Percentiles rank a stretch among this genome's conserved stretches.
Evolutionary conservation across 2,329 filamentous ascomycete species (phyloP).

Genomic region (Berkeleyomyces basicola): DNA sequence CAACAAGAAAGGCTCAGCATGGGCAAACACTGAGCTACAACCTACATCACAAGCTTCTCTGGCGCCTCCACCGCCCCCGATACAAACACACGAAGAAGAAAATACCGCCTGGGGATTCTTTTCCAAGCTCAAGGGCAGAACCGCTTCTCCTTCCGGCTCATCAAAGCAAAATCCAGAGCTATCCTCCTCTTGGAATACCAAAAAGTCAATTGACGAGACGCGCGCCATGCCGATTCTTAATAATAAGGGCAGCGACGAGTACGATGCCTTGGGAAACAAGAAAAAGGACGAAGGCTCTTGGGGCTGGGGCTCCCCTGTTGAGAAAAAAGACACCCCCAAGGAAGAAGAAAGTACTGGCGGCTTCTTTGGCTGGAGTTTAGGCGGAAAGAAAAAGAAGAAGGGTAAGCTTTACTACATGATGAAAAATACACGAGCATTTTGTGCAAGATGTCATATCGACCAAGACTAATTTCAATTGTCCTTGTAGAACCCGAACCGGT

Average conservation of each 20-base stretch:
- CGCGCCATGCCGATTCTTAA: neutral
- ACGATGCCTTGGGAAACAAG: neutral
- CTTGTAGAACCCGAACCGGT: conserved; percentile 5
- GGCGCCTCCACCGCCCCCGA: conserved; percentile 1
- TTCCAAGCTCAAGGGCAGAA: conserved; percentile 9
- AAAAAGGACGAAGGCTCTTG: conserved; percentile 3
- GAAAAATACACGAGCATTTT: neutral
- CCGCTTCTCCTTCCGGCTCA: conserved; percentile 7
- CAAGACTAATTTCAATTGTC: neutral
- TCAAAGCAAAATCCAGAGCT: conserved; percentile 6
- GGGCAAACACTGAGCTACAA: neutral
- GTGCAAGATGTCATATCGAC: neutral
- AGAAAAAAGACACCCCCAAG: conserved; percentile 3
- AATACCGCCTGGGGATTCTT: conserved; percentile 1
- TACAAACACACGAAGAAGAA: conserved; percentile 4
- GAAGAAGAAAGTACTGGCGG: conserved; percentile 6
- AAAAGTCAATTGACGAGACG: conserved; percentile 6
- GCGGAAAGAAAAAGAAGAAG: conserved; percentile 6
- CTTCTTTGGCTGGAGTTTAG: conserved; percentile 5
- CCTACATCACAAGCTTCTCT: neutral
- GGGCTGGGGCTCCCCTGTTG: conserved; percentile 3
- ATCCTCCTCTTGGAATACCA: conserved; percentile 9
- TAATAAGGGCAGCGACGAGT: neutral
- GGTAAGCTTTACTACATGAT: neutral
- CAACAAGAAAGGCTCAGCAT: neutral